Base-by-base conservation (phyloP, 352 stramenopile species). In the Phytophthora podocarpi region DNA sequence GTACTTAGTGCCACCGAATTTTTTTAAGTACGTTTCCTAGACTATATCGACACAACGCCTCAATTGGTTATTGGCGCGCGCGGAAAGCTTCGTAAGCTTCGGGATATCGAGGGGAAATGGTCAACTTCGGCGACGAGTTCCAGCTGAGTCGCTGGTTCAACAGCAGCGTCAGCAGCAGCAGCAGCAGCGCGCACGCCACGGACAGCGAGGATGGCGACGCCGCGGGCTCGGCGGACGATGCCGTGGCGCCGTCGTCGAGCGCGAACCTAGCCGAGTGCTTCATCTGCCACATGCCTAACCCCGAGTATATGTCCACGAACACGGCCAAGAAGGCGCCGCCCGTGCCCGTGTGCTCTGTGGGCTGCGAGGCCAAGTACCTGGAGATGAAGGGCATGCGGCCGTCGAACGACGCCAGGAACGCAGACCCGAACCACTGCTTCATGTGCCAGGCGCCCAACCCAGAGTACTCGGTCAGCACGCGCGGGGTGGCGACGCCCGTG, bases 141-240 rank as follows among this genome's bases (percentile, higher is more conserved):
- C 76, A 90, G 74, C 74, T 93, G 30, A 90, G 82, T 67, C 81
- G 86, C 76, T 93, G 85, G 85, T 93, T 90, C 63, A 93, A 93
- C 54, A 59, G 30, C n/a, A 62, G 35, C 39, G 30, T 12, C n/a
- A 56, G 34, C 49, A 73, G 68, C 40, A n/a, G 23, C 12, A 46
- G 40, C 39, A 77, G 53, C 45, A 77, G 57, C 43, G 61, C 58
- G 47, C 76, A 67, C 58, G 64, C 55, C 39, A 85, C 61, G 2
- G 66, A 73, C 37, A 89, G 67, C 10, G 72, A 80, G 16, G 68
- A 76, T 26, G 70, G 76, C 16, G 78, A 87, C 34, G 58, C 52
- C 16, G 53, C 48, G 6, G 60, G 59, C 5, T 65, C 27, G 10
- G 36, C 39, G 24, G 60, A 71, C 8, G 60, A 75, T 28, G 42